Evolutionary conservation across 2,329 filamentous ascomycete genomes (phyloP).

Genomic region (Trichoderma sp.): DNA sequence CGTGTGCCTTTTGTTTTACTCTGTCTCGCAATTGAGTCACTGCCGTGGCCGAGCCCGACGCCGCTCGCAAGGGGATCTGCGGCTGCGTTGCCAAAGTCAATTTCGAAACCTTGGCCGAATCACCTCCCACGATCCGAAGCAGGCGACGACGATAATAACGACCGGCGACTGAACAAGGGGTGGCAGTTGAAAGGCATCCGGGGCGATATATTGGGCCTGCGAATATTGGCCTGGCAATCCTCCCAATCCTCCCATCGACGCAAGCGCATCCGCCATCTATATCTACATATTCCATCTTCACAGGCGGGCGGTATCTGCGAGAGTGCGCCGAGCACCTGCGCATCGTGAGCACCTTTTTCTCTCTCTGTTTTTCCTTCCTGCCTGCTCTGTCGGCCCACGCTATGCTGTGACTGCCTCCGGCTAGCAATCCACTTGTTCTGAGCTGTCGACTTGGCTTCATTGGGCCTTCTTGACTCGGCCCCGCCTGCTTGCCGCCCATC

Average conservation of each 20-base stretch:
- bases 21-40: constrained; percentile 19
- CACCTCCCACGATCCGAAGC: not conserved
- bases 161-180: constrained; percentile 2
- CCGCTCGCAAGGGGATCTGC: not conserved
- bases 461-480: constrained; percentile 16
- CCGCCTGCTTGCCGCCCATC: constrained; percentile 17
- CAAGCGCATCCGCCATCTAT: not conserved
- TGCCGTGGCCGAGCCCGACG: not conserved
- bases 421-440: not conserved
- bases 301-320: not conserved
- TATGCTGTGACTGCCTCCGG: constrained; percentile 19
- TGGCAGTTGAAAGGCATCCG: not conserved
- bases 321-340: not conserved
- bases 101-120: constrained; percentile 10
- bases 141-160: not conserved
- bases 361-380: not conserved
- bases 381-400: not conserved
- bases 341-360: constrained; percentile 16
- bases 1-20: constrained; percentile 16
- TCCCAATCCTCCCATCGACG: not conserved
- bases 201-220: not conserved
- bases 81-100: constrained; percentile 7
- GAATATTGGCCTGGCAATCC: constrained; percentile 11
- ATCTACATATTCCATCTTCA: not conserved
- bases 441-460: constrained; percentile 8